Conservation (phyloP, 345 rosid species). For the Eucalyptus camaldulensis region DNA sequence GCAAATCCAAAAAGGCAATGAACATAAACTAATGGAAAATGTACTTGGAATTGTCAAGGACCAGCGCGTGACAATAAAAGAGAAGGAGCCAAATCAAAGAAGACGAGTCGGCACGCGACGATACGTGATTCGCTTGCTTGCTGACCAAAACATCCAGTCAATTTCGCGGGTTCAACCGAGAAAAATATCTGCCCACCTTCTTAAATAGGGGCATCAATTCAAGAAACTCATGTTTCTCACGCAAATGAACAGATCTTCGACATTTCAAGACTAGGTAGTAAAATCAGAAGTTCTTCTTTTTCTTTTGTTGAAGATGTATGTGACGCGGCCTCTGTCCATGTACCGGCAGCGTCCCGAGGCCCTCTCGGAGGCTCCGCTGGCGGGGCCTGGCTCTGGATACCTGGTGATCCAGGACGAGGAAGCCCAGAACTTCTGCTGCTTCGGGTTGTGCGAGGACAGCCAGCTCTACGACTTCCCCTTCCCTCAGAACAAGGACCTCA, state of each 20-base stretch:
- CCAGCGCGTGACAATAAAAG: background rate
- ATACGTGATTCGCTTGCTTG: background rate
- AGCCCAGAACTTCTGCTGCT: slow-evolving; percentile 8
- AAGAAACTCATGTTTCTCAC: background rate
- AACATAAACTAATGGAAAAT: background rate
- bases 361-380: slow-evolving; percentile 7
- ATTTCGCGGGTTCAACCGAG: no score
- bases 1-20: background rate
- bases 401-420: slow-evolving; percentile 34
- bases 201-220: background rate
- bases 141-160: background rate
- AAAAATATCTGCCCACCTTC: background rate
- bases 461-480: slow-evolving; percentile 7
- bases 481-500: slow-evolving; percentile 28
- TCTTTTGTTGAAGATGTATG: background rate
- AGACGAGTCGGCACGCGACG: background rate
- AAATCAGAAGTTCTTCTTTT: background rate
- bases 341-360: slow-evolving; percentile 5
- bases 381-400: slow-evolving; percentile 27
- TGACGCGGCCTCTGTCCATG: slow-evolving; percentile 36
- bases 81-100: background rate
- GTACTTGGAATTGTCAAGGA: background rate
- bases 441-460: slow-evolving; percentile 1
- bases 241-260: background rate
- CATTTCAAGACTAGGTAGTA: background rate